phyloP scores from a whole-genome alignment of 305 asterid genomes.

The Withania somnifera region DNA sequence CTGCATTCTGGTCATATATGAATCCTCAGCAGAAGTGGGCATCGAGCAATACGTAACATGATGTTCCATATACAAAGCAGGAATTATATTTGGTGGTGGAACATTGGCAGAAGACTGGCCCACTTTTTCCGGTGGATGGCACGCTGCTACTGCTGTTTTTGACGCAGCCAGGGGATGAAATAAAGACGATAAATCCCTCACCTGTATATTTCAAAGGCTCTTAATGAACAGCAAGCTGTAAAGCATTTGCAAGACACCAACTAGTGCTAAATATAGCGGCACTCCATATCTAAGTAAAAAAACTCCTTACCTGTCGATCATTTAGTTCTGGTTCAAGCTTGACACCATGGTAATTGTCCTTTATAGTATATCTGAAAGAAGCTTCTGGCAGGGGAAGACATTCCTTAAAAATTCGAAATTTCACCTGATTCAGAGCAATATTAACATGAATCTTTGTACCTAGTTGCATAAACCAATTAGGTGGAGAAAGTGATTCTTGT shows the following conservation, averaged over 20 bases:
- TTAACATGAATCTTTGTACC: background rate
- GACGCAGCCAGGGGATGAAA: slow-evolving; percentile 43
- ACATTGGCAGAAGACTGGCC: slow-evolving; percentile 8
- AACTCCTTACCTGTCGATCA: slow-evolving; percentile 40
- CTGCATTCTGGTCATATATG: slow-evolving; percentile 16
- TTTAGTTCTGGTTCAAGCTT: slow-evolving; percentile 67
- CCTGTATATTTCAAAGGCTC: slow-evolving; percentile 28
- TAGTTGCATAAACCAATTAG: background rate
- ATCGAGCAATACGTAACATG: slow-evolving; percentile 13
- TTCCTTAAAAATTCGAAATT: slow-evolving; percentile 54
- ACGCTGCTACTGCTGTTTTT: slow-evolving; percentile 9
- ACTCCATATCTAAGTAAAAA: background rate
- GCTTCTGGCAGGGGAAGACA: slow-evolving; percentile 64
- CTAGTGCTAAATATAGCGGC: background rate
- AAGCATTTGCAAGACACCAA: slow-evolving; percentile 1
- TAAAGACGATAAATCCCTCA: slow-evolving; percentile 31
- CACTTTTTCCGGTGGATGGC: slow-evolving; percentile 15
- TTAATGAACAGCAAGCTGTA: background rate
- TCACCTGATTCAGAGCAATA: slow-evolving; percentile 38
- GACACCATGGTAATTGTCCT: slow-evolving; percentile 44
- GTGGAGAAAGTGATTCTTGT: background rate
- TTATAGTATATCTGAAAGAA: slow-evolving; percentile 35
- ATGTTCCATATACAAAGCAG: slow-evolving; percentile 2
- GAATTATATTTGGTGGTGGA: background rate
- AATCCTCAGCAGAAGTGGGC: slow-evolving; percentile 14